These are phyloP conservation scores for Pseudognaphalium luteoalbum DNA, from an alignment of 129 eudicot genomes.

Conservation along the genomic window DNA sequence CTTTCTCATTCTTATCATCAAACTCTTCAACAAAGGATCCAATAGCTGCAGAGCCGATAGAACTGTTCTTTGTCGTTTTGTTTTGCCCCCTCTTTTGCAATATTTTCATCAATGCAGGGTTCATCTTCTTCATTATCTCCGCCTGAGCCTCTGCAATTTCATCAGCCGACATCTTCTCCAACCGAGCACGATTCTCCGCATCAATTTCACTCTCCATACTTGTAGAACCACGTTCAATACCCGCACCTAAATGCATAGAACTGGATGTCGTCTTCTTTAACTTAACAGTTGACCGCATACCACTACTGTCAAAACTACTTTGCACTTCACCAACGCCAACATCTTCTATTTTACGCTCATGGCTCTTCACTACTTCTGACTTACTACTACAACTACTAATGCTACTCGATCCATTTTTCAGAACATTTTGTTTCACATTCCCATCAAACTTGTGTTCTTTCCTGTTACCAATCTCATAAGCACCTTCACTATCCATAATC, in stretches of 20 bases:
- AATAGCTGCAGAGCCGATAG: slow-evolving; percentile 36
- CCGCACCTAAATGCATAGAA: slow-evolving; percentile 16
- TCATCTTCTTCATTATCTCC: slow-evolving; percentile 66
- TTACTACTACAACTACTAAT: neutral
- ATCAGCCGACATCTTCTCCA: slow-evolving; percentile 74
- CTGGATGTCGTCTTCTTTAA: slow-evolving; percentile 11
- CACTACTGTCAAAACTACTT: slow-evolving; percentile 15
- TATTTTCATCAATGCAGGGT: slow-evolving; percentile 54
- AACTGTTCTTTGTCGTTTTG: slow-evolving; percentile 45
- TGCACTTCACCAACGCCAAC: slow-evolving; percentile 3
- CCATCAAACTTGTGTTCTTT: slow-evolving; percentile 30
- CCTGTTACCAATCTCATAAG: slow-evolving; percentile 24
- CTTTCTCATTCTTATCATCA: slow-evolving; percentile 35
- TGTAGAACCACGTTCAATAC: slow-evolving; percentile 34
- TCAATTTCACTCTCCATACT: slow-evolving; percentile 76
- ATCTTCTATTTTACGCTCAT: neutral
- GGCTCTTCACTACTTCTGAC: slow-evolving; percentile 19
- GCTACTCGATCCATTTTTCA: slow-evolving; percentile 17
- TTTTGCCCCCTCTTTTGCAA: slow-evolving; percentile 58
- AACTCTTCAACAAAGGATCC: slow-evolving; percentile 29
- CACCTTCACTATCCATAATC: slow-evolving; percentile 25
- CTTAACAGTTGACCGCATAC: slow-evolving; percentile 19
- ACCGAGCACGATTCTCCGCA: slow-evolving; percentile 76
- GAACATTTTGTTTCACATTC: slow-evolving; percentile 23
- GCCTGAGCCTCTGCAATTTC: slow-evolving; percentile 88